Evolutionary conservation across 2,329 filamentous ascomycete genomes (phyloP).

Genomic region (Colletotrichum chrysophilum): DNA sequence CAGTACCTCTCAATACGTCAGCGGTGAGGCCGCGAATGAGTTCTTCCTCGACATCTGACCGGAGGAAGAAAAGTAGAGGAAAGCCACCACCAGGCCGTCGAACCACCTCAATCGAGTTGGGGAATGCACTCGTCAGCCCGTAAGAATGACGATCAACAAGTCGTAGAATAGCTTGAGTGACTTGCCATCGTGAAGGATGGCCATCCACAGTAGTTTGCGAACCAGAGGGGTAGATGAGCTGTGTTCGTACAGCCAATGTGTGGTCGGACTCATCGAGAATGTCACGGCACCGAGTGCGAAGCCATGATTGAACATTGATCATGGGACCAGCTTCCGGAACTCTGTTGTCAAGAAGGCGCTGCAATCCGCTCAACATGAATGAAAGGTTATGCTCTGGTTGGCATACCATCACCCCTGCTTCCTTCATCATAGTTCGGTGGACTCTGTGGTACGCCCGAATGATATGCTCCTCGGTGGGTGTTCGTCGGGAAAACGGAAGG

Average conservation of each 20-base stretch:
- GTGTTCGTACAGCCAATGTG: conserved; percentile 57
- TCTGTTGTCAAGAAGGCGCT: conserved; percentile 56
- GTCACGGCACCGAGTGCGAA: conserved; percentile 58
- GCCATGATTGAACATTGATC: conserved; percentile 54
- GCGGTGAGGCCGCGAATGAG: conserved; percentile 43
- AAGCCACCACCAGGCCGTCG: conserved; percentile 43
- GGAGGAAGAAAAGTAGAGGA: conserved; percentile 62
- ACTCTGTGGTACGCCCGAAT: conserved; percentile 42
- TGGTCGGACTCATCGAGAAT: conserved; percentile 70
- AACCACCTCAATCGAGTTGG: conserved; percentile 52
- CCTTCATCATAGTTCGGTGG: conserved; percentile 42
- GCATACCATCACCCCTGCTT: conserved; percentile 60
- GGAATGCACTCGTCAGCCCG: conserved; percentile 41
- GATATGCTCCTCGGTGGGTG: conserved; percentile 33
- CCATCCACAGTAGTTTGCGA: conserved; percentile 53
- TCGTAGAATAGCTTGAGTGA: conserved; percentile 43
- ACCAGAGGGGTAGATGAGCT: conserved; percentile 64
- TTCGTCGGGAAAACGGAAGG: conserved; percentile 62
- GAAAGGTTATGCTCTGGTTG: conserved; percentile 71
- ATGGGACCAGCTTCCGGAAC: conserved; percentile 48
- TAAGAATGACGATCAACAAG: conserved; percentile 43
- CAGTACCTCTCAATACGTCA: conserved; percentile 39
- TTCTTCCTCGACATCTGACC: conserved; percentile 48
- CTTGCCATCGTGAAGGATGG: conserved; percentile 56
- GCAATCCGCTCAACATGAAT: conserved; percentile 65